phyloP scores from a whole-genome alignment of 129 eudicot genomes.

The Saussurea involucrata region DNA sequence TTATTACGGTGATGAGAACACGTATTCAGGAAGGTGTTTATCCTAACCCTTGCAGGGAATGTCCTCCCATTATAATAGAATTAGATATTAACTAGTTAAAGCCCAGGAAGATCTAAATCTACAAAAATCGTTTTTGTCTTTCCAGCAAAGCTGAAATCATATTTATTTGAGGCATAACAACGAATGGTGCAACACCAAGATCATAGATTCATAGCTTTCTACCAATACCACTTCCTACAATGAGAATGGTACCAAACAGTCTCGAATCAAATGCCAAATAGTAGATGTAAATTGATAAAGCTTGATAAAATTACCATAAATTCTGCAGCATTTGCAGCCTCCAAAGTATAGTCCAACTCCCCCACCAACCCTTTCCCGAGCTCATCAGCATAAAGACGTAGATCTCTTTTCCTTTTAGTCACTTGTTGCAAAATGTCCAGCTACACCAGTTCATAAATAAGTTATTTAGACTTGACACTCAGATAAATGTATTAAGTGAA shows the following conservation, averaged over 20 bases:
- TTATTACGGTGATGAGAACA: neutral
- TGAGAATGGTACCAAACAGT: conserved; percentile 14
- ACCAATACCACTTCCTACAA: conserved; percentile 12
- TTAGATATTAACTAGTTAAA: neutral
- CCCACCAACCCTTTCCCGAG: conserved; percentile 95
- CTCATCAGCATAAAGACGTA: conserved; percentile 93
- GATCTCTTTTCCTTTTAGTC: conserved; percentile 85
- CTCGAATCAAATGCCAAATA: neutral
- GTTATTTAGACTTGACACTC: conserved; percentile 23
- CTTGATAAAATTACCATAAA: conserved; percentile 53
- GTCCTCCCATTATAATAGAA: neutral
- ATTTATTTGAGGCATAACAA: neutral
- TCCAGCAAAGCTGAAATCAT: conserved; percentile 6
- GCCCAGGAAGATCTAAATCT: neutral
- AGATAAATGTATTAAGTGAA: conserved; percentile 15
- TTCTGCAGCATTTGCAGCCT: conserved; percentile 84
- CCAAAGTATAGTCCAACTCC: conserved; percentile 88
- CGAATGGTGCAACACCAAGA: neutral
- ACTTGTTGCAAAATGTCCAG: conserved; percentile 70
- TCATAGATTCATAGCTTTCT: conserved; percentile 11
- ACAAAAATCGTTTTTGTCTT: neutral
- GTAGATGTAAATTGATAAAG: neutral
- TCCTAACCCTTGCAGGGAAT: neutral
- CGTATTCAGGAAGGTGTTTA: neutral
- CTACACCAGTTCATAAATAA: conserved; percentile 43